Evolutionary conservation across 2,329 filamentous ascomycete species (phyloP).

Genomic region (Talaromyces pinophilus): DNA sequence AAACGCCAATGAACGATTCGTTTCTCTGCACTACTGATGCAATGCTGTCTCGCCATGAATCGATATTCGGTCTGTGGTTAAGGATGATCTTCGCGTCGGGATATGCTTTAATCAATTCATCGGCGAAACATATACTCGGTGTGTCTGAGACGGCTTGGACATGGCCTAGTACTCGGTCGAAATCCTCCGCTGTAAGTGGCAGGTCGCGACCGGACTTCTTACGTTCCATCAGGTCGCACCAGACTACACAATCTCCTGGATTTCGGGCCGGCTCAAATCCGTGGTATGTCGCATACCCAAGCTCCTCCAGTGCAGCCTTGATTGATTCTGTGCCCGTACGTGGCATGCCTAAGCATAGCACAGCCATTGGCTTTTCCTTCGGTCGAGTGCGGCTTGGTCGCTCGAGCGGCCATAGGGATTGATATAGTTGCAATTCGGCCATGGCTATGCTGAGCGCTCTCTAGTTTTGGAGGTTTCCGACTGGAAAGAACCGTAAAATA

Average conservation of each 20-base stretch:
- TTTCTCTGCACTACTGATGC: background rate
- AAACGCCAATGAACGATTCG: background rate
- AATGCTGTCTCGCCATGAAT: conserved; percentile 2
- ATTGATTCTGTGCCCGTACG: conserved; percentile 32
- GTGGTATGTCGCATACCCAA: conserved; percentile 29
- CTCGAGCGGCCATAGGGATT: background rate
- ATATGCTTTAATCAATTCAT: background rate
- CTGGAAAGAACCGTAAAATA: background rate
- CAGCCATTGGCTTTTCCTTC: background rate
- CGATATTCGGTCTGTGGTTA: background rate
- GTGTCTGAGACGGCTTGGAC: background rate
- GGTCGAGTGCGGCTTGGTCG: background rate
- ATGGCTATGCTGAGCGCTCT: background rate
- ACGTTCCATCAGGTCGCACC: conserved; percentile 6
- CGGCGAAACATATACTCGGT: background rate
- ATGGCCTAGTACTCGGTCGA: background rate
- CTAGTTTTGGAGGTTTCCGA: background rate
- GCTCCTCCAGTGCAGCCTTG: conserved; percentile 28
- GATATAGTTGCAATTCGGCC: background rate
- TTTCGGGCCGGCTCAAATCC: conserved; percentile 22
- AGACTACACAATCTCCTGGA: conserved; percentile 4
- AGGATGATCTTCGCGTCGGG: conserved; percentile 11
- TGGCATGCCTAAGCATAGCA: conserved; percentile 29
- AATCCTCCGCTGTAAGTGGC: background rate
- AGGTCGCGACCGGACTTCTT: background rate